Percentiles rank a stretch among this genome's conserved stretches.
These are phyloP conservation scores for Penicillium fuscoglaucum DNA, from an alignment of 2,329 filamentous ascomycete species.

Conservation along the genomic window DNA sequence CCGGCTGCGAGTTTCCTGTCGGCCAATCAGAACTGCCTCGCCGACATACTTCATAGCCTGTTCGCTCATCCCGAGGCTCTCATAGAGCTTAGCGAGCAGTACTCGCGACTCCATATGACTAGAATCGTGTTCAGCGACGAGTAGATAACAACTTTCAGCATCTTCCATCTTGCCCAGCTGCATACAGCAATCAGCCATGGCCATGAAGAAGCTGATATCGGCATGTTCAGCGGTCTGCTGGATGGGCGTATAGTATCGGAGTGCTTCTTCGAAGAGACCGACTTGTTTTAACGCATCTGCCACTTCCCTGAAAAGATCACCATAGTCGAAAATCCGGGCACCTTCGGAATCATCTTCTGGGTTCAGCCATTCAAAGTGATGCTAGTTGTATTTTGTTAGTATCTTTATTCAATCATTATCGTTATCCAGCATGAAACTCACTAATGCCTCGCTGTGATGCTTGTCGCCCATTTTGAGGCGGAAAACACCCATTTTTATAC, in stretches of 20 bases:
- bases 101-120: conserved; percentile 74
- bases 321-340: conserved; percentile 63
- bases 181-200: conserved; percentile 64
- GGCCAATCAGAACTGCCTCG: conserved; percentile 68
- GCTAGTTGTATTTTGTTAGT: conserved; percentile 40
- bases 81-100: conserved; percentile 81
- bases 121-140: conserved; percentile 70
- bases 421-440: conserved; percentile 44
- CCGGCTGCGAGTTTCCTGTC: conserved; percentile 39
- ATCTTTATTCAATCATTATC: conserved; percentile 12
- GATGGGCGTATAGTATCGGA: conserved; percentile 59
- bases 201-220: conserved; percentile 53
- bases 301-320: conserved; percentile 75
- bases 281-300: conserved; percentile 59
- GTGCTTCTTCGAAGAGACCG: conserved; percentile 54
- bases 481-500: conserved; percentile 79
- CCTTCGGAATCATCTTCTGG: conserved; percentile 57
- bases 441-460: conserved; percentile 68
- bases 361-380: conserved; percentile 69
- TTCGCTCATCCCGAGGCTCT: conserved; percentile 69
- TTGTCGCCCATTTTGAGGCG: conserved; percentile 69
- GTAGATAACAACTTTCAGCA: conserved; percentile 75
- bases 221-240: conserved; percentile 49
- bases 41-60: conserved; percentile 75
- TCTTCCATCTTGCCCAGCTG: conserved; percentile 62